Evolutionary conservation across 75 land plant species (phyloP).

Genomic region (Ceratopteris richardii): DNA sequence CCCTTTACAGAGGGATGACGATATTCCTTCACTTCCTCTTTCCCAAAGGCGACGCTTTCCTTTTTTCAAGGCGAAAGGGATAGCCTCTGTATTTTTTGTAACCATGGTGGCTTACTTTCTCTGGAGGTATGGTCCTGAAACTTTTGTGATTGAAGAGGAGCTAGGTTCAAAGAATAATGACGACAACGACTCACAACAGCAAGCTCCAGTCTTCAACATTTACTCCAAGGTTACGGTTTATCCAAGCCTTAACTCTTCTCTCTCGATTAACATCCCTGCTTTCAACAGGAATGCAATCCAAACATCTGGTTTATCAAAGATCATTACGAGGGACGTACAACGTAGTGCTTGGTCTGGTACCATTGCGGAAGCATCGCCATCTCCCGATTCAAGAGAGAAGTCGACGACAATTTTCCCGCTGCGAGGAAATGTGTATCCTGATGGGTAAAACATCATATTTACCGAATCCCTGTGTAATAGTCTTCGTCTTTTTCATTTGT

Average conservation of each 20-base stretch:
- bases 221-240: slow-evolving; percentile 8
- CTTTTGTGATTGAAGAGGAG: not conserved
- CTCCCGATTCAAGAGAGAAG: slow-evolving; percentile 10
- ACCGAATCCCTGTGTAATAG: no score
- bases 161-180: not conserved
- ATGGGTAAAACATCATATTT: slow-evolving; percentile 56
- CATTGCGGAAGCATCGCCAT: not conserved
- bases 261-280: no score
- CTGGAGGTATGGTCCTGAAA: not conserved
- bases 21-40: no score
- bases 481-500: no score
- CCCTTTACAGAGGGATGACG: no score
- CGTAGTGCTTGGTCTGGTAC: no score
- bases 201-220: slow-evolving; percentile 8
- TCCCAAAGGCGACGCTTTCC: no score
- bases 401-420: slow-evolving; percentile 40
- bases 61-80: not conserved
- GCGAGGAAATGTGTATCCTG: slow-evolving; percentile 53
- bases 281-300: no score
- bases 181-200: not conserved
- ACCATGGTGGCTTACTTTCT: not conserved
- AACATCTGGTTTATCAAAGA: no score
- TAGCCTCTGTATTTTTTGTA: not conserved
- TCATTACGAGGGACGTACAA: no score
- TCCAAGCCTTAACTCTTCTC: no score